phyloP scores from a whole-genome alignment of 2,329 filamentous ascomycete species.

The Diaporthe destruens region DNA sequence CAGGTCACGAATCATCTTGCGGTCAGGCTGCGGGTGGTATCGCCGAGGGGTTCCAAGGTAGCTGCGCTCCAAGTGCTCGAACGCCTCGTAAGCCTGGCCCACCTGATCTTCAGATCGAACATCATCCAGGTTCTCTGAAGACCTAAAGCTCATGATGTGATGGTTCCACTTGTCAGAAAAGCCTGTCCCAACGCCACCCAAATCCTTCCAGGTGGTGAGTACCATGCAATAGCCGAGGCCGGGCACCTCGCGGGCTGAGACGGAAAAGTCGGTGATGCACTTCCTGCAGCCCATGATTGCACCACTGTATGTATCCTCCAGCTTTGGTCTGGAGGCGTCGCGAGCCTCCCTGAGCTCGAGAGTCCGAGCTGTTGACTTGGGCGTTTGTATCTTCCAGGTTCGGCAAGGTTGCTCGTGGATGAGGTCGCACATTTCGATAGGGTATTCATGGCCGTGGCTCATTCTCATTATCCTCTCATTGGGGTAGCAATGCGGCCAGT shows the following conservation, averaged over 20 bases:
- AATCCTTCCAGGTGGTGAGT: constrained; percentile 30
- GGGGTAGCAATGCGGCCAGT: not conserved
- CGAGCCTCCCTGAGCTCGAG: not conserved
- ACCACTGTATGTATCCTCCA: not conserved
- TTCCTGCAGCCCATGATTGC: constrained; percentile 1
- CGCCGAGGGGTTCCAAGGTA: not conserved
- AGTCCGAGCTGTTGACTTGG: not conserved
- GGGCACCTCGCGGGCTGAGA: not conserved
- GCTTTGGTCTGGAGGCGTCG: not conserved
- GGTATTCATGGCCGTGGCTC: not conserved
- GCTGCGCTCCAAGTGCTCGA: not conserved
- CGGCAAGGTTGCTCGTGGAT: not conserved
- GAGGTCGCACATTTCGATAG: not conserved
- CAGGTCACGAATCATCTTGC: constrained; percentile 18
- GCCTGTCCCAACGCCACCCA: constrained; percentile 12
- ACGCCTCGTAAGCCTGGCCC: not conserved
- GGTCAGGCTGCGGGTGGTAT: constrained; percentile 3
- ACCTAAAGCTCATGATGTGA: not conserved
- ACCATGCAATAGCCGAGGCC: constrained; percentile 15
- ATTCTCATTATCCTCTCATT: not conserved
- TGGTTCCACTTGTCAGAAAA: constrained; percentile 19
- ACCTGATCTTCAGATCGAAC: not conserved
- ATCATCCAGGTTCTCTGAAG: not conserved
- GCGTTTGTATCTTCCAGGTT: not conserved
- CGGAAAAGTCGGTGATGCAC: constrained; percentile 9